Evolutionary conservation across 2,329 filamentous ascomycete species (phyloP).

Genomic region (Nigrospora oryzae): DNA sequence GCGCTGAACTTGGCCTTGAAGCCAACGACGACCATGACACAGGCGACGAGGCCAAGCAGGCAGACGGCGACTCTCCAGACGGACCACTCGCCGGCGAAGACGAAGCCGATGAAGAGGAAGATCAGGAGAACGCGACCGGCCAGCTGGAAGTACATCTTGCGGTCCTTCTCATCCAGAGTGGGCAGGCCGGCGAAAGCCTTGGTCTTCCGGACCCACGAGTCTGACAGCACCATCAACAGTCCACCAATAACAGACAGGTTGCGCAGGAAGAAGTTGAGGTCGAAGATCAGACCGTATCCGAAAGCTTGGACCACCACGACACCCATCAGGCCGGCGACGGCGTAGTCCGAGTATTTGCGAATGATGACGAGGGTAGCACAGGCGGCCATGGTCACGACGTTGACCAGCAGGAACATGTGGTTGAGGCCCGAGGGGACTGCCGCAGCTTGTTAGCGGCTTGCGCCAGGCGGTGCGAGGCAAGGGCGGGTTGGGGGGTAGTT

Average conservation of each 20-base stretch:
- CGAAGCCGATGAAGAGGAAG: slow-evolving; percentile 94
- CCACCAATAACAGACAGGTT: slow-evolving; percentile 97
- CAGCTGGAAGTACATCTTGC: slow-evolving; percentile 99
- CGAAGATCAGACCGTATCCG: slow-evolving; percentile 96
- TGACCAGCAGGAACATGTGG: slow-evolving; percentile 84
- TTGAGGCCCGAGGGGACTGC: slow-evolving; percentile 81
- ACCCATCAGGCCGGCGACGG: slow-evolving; percentile 78
- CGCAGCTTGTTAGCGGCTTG: slow-evolving; percentile 11
- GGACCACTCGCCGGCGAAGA: slow-evolving; percentile 91
- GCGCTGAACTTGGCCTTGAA: slow-evolving; percentile 99
- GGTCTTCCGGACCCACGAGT: slow-evolving; percentile 96
- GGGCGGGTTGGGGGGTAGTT: slow-evolving; percentile 30
- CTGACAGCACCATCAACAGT: slow-evolving; percentile 93
- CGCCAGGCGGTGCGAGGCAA: neutral
- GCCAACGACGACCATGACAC: slow-evolving; percentile 96
- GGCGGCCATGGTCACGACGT: slow-evolving; percentile 77
- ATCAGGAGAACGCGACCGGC: slow-evolving; percentile 92
- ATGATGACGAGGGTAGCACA: slow-evolving; percentile 84
- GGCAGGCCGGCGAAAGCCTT: slow-evolving; percentile 94
- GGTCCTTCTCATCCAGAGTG: slow-evolving; percentile 94
- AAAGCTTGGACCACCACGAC: slow-evolving; percentile 92
- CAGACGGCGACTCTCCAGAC: slow-evolving; percentile 82
- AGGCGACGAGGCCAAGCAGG: slow-evolving; percentile 77
- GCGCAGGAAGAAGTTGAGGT: slow-evolving; percentile 99
- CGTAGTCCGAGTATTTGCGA: slow-evolving; percentile 88